Percentiles rank a stretch among this genome's conserved stretches.
Conservation (phyloP, 78 protist species). For the Chrysochromulina parva region DNA sequence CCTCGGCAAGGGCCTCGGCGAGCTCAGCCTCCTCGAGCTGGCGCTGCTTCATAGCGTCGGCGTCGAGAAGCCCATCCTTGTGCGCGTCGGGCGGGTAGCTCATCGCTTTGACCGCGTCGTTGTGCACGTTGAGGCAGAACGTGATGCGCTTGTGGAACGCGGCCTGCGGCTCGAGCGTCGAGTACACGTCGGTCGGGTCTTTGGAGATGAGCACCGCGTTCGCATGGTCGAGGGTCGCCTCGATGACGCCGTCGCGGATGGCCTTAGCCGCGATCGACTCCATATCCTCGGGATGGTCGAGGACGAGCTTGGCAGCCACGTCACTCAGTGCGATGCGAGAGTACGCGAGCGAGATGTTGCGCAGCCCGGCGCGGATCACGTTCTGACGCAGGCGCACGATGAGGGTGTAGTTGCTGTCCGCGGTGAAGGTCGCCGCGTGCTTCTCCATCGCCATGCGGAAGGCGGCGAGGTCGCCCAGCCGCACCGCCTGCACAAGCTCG, state of each 20-base stretch:
- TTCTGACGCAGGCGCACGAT: slow-evolving; percentile 84
- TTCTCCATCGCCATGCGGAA: slow-evolving; percentile 64
- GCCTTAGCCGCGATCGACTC: slow-evolving; percentile 81
- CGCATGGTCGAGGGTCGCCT: slow-evolving; percentile 83
- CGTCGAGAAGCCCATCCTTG: slow-evolving; percentile 27
- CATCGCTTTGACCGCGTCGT: slow-evolving; percentile 88
- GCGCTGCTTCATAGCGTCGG: slow-evolving; percentile 44
- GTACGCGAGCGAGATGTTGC: slow-evolving; percentile 79
- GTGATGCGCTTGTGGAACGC: slow-evolving; percentile 79
- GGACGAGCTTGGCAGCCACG: slow-evolving; percentile 64
- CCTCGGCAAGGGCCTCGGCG: slow-evolving; percentile 10
- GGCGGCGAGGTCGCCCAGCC: slow-evolving; percentile 81
- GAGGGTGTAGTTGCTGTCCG: slow-evolving; percentile 68
- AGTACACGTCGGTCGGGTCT: slow-evolving; percentile 77
- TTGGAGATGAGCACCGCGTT: slow-evolving; percentile 47
- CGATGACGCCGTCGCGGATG: slow-evolving; percentile 88
- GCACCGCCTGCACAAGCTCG: slow-evolving; percentile 81
- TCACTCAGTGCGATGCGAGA: slow-evolving; percentile 82
- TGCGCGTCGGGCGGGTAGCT: slow-evolving; percentile 64
- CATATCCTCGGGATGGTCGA: slow-evolving; percentile 84
- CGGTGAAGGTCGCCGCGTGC: slow-evolving; percentile 53
- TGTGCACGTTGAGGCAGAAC: slow-evolving; percentile 84
- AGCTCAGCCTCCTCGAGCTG: slow-evolving; percentile 36
- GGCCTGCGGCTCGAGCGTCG: slow-evolving; percentile 82
- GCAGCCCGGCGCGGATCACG: slow-evolving; percentile 91